Percentiles rank a stretch among this genome's conserved stretches.
Conservation (phyloP, 208 protist genomes). For the Vickermania spadyakhi region DNA sequence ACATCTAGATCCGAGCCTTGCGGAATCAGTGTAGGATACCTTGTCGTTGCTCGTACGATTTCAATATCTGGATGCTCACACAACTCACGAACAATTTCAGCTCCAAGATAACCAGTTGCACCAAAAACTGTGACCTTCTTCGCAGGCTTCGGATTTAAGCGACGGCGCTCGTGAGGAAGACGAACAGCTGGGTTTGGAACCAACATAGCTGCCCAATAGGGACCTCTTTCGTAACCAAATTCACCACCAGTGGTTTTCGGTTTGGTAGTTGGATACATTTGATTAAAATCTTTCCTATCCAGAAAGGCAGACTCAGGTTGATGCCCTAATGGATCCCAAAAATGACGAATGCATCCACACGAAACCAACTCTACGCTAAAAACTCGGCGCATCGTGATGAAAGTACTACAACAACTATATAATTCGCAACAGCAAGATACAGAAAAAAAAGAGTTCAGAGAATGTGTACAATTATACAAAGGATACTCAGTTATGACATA, state of each 20-base stretch:
- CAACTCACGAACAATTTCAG: slow-evolving; percentile 84
- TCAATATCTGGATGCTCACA: slow-evolving; percentile 86
- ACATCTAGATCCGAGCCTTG: slow-evolving; percentile 77
- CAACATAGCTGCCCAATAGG: slow-evolving; percentile 85
- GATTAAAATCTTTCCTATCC: slow-evolving; percentile 81
- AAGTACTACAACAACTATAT: too few relatives aligned
- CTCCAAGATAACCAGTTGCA: slow-evolving; percentile 79
- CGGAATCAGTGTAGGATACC: slow-evolving; percentile 88
- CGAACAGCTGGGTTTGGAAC: slow-evolving; percentile 85
- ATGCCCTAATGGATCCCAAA: slow-evolving; percentile 85
- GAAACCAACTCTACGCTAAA: not conserved
- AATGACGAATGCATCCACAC: slow-evolving; percentile 25
- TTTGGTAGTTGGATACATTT: slow-evolving; percentile 89
- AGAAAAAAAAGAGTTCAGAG: too few relatives aligned
- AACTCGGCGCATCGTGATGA: not conserved
- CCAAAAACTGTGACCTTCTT: slow-evolving; percentile 85
- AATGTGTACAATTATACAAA: too few relatives aligned
- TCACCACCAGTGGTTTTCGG: slow-evolving; percentile 81
- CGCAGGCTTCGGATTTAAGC: slow-evolving; percentile 84
- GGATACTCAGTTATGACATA: too few relatives aligned
- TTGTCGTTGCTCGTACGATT: slow-evolving; percentile 78
- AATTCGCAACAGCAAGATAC: too few relatives aligned
- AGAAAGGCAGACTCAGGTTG: slow-evolving; percentile 86
- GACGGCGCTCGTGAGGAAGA: slow-evolving; percentile 76
- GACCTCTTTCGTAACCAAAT: slow-evolving; percentile 83